Base-by-base conservation (phyloP, 2,329 filamentous ascomycete species). In the Aspergillus fructus region DNA sequence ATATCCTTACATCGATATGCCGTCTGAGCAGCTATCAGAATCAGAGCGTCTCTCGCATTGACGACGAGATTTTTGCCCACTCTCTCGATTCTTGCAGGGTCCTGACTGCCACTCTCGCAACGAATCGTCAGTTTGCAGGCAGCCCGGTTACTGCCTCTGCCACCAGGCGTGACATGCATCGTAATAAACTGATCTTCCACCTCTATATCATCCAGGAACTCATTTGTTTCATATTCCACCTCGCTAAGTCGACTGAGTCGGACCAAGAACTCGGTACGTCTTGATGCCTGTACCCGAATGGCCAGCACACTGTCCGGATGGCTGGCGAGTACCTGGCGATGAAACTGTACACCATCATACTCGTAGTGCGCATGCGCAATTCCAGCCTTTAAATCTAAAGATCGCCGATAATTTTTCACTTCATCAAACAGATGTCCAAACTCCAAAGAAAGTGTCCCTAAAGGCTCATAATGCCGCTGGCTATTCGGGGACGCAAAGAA, bases 391-490 rank as follows among this genome's bases (percentile, higher is more conserved):
- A 81, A 63, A 54, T 80, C 74, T 0, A 82, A 67, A 9, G 65
- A 71, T 7, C 80, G 72, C 23, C 64, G 63, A 55, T 81, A 81
- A 12, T 65, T 56, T 3, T 47, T 65, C 7, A 75, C 61, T 11
- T 63, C 62, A 15, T 64, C 51, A 5, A 63, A 48, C 0, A 53
- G 56, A 42, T 79, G 75, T 6, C 68, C 72, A 57, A 79, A 75
- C 24, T 78, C 74, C 4, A 81, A 40, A n/a, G 72, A 74, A 8
- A 78, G 62, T n/a, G 67, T 68, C 11, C 73, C 74, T 1, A 76
- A 63, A n/a, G 74, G 78, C 56, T 82, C 79, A 59, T 81, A 82
- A 58, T 81, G 76, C 40, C 79, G 71, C 64, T 79, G 78, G 42
- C 73, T 76, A 46, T 75, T 72, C 12, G 79, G 79, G 12, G 56